Evolutionary conservation across 2,329 filamentous ascomycete species (phyloP).

Genomic region (Nigrospora sphaerica): DNA sequence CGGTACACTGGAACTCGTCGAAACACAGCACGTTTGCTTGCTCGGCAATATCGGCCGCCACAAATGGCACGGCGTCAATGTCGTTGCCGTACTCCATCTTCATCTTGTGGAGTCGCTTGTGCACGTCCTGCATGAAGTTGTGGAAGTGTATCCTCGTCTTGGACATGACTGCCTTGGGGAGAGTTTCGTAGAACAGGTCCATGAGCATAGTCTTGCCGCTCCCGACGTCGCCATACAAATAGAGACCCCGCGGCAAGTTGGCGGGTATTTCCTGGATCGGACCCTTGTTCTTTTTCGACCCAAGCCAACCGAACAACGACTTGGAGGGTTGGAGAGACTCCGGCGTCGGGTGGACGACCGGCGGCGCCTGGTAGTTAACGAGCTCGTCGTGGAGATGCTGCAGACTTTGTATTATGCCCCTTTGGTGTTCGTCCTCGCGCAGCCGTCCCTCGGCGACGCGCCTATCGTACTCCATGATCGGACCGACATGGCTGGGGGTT

Average conservation of each 20-base stretch:
- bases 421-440: conserved; percentile 83
- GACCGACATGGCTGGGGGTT: conserved; percentile 39
- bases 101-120: conserved; percentile 81
- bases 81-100: conserved; percentile 87
- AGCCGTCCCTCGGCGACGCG: conserved; percentile 68
- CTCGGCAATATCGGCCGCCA: conserved; percentile 90
- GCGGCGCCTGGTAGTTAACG: conserved; percentile 62
- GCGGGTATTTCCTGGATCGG: conserved; percentile 51
- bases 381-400: conserved; percentile 86
- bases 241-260: conserved; percentile 80
- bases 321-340: conserved; percentile 58
- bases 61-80: conserved; percentile 82
- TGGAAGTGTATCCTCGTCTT: conserved; percentile 97
- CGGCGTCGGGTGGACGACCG: conserved; percentile 69
- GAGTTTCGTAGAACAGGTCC: conserved; percentile 94
- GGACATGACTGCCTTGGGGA: conserved; percentile 68
- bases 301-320: conserved; percentile 56
- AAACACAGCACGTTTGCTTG: conserved; percentile 85
- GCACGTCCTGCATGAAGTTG: conserved; percentile 98
- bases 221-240: conserved; percentile 93
- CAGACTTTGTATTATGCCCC: conserved; percentile 82
- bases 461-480: conserved; percentile 80
- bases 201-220: conserved; percentile 99
- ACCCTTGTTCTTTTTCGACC: conserved; percentile 32
- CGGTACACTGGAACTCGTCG: conserved; percentile 97